A percentile compares a stretch with the other conserved stretches of the same genome.
phyloP scores from a whole-genome alignment of 306 rosid genomes.

The Dryas drummondii region DNA sequence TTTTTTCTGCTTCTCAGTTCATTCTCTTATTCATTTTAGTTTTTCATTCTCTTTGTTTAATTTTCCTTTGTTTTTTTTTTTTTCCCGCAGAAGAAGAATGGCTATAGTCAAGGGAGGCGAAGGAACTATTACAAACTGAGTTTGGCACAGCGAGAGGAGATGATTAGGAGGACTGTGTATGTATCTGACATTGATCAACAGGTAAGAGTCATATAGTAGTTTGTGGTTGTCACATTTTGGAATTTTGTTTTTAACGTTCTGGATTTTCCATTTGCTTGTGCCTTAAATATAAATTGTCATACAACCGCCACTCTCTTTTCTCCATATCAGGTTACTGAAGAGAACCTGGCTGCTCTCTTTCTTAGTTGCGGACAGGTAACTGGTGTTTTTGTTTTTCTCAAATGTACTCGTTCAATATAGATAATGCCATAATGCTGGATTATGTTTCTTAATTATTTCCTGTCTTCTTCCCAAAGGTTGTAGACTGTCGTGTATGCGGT shows the following conservation, averaged over 20 bases:
- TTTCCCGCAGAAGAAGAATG: conserved; percentile 70
- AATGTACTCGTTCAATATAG: not conserved
- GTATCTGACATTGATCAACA: conserved; percentile 97
- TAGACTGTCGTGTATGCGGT: conserved; percentile 97
- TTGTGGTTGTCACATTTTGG: conserved; percentile 9
- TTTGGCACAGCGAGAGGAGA: conserved; percentile 78
- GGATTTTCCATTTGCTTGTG: conserved; percentile 14
- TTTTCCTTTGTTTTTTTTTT: conserved; percentile 9
- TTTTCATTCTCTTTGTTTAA: conserved; percentile 1
- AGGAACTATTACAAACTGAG: conserved; percentile 60
- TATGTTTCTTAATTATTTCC: conserved; percentile 15
- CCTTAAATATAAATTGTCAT: conserved; percentile 11
- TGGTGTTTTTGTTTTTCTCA: conserved; percentile 9
- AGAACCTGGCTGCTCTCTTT: conserved; percentile 95
- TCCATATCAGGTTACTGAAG: conserved; percentile 81
- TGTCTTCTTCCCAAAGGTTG: conserved; percentile 56
- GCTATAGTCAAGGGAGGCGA: conserved; percentile 73
- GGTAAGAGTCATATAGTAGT: conserved; percentile 38
- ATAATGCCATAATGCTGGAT: conserved; percentile 22
- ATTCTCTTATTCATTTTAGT: not conserved
- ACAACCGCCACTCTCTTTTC: conserved; percentile 26
- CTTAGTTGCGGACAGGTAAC: conserved; percentile 88
- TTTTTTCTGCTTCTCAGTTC: too few relatives aligned
- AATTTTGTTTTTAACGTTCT: not conserved
- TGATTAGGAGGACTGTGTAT: conserved; percentile 93